Conservation (phyloP, 148 eudicot species). For the Polygonum maritimum region DNA sequence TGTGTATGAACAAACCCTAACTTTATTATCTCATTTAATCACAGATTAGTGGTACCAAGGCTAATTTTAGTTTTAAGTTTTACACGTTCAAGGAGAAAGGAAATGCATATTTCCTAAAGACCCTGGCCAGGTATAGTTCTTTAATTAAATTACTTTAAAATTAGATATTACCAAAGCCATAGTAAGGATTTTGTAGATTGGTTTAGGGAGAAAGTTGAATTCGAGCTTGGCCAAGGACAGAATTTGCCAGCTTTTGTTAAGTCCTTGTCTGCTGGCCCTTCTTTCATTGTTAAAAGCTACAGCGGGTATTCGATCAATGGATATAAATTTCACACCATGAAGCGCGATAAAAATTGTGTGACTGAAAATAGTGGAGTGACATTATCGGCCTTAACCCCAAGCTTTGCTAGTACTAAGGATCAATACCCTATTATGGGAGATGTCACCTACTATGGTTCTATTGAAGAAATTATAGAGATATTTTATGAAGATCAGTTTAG, state of each 20-base stretch:
- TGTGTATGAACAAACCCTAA: constrained; percentile 4
- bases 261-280: background rate
- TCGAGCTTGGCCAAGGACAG: background rate
- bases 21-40: background rate
- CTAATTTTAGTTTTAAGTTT: background rate
- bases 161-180: background rate
- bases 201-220: background rate
- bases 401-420: too few species aligned
- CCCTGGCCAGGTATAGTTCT: constrained; percentile 70
- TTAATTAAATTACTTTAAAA: background rate
- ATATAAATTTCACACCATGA: too few species aligned
- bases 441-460: too few species aligned
- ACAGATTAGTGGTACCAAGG: background rate
- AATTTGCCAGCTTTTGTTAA: background rate
- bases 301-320: background rate
- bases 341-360: too few species aligned
- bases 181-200: too few species aligned
- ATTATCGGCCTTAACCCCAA: too few species aligned
- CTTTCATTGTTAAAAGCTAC: background rate
- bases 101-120: constrained; percentile 60
- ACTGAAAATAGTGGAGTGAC: too few species aligned
- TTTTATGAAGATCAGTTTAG: too few species aligned
- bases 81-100: background rate
- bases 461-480: too few species aligned
- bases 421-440: too few species aligned